Evolutionary conservation across 495 filamentous ascomycete genomes (phyloP).

Genomic region (Saxispiralis lemnorum): DNA sequence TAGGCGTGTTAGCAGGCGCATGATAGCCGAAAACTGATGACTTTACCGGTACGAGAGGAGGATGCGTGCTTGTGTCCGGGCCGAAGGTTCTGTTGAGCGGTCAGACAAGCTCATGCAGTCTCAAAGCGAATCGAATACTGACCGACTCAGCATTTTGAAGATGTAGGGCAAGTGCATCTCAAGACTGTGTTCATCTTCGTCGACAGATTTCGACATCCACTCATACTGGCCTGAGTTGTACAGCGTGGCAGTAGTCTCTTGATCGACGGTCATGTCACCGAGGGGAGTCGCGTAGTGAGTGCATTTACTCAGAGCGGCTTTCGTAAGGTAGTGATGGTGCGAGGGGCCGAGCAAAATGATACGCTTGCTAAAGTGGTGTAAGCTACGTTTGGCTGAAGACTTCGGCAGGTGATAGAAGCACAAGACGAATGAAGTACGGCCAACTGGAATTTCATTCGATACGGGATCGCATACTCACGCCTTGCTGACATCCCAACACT

Average conservation of each 20-base stretch:
- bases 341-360: slow-evolving; percentile 91
- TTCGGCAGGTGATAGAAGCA: too few species aligned
- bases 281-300: slow-evolving; percentile 70
- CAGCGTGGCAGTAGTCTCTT: slow-evolving; percentile 43
- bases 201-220: slow-evolving; percentile 49
- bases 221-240: slow-evolving; percentile 46
- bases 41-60: slow-evolving; percentile 48
- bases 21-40: too few species aligned
- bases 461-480: slow-evolving; percentile 34
- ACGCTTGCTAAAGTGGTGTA: slow-evolving; percentile 41
- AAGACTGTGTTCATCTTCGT: slow-evolving; percentile 83
- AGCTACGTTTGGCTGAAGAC: too few species aligned
- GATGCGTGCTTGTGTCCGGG: slow-evolving; percentile 33
- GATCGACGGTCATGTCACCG: slow-evolving; percentile 61
- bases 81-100: slow-evolving; percentile 15
- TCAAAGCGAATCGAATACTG: slow-evolving; percentile 18
- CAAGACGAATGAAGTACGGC: too few species aligned
- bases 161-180: slow-evolving; percentile 96
- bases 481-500: slow-evolving; percentile 63
- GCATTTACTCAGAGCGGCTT: slow-evolving; percentile 60
- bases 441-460: not conserved
- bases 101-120: not conserved
- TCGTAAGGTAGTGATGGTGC: slow-evolving; percentile 65
- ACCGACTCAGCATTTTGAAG: slow-evolving; percentile 58
- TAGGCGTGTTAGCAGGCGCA: too few species aligned